A percentile compares a stretch with the other conserved stretches of the same genome.
phyloP scores from a whole-genome alignment of 164 flowering plant genomes.

The Echeveria elegans region DNA sequence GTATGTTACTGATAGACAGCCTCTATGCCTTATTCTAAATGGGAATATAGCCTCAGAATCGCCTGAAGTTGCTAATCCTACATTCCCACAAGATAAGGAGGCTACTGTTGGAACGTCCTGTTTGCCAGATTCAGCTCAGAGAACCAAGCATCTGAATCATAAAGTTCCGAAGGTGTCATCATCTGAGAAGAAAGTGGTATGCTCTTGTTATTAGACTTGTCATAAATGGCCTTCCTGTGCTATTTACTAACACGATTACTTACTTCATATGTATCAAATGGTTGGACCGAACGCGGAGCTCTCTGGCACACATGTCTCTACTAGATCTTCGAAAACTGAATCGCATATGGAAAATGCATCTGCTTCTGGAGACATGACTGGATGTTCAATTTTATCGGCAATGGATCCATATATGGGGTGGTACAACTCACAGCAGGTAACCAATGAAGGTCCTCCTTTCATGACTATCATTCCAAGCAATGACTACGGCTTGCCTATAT shows the following conservation, averaged over 20 bases:
- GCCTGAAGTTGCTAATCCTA: constrained; percentile 1
- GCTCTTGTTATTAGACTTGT: not conserved
- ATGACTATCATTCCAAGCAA: constrained; percentile 24
- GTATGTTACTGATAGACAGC: constrained; percentile 12
- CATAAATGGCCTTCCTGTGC: not conserved
- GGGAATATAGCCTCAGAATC: constrained; percentile 16
- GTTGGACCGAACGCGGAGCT: constrained; percentile 9
- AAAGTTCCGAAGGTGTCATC: constrained; percentile 21
- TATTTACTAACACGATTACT: not conserved
- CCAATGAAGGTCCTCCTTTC: constrained; percentile 22
- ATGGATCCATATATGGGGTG: constrained; percentile 17
- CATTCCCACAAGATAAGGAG: constrained; percentile 15
- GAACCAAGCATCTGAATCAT: constrained; percentile 19
- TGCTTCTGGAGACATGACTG: constrained; percentile 11
- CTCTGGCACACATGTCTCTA: constrained; percentile 14
- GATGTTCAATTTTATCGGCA: constrained; percentile 14
- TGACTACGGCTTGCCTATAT: constrained; percentile 20
- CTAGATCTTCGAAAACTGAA: constrained; percentile 10
- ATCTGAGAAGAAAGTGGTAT: constrained; percentile 24
- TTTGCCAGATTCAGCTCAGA: constrained; percentile 13
- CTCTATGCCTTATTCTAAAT: constrained; percentile 10
- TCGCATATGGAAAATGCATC: constrained; percentile 5
- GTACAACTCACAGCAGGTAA: constrained; percentile 14
- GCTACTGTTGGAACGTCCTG: constrained; percentile 17
- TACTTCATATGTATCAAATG: constrained; percentile 13